A percentile compares a stretch with the other conserved stretches of the same genome.
Conservation (phyloP, 441 rosid species). For the Gossypium lobatum region DNA sequence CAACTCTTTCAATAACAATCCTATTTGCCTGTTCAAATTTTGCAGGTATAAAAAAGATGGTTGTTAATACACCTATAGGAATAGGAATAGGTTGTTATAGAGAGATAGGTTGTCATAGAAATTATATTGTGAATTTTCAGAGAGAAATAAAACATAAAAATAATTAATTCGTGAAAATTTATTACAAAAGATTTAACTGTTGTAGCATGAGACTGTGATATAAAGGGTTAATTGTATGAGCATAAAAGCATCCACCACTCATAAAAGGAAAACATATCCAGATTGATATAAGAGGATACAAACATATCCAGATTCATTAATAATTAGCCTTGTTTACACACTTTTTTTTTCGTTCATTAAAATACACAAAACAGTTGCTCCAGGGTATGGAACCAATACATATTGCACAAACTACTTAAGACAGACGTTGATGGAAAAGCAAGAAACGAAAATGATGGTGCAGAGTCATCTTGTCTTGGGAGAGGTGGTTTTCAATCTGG, state of each 20-base stretch:
- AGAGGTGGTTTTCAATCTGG: conserved; percentile 49
- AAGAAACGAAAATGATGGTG: neutral
- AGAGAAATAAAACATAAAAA: too few species aligned
- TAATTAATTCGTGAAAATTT: too few species aligned
- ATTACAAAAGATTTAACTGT: too few species aligned
- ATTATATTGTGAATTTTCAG: too few species aligned
- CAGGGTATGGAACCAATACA: neutral
- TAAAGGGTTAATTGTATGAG: neutral
- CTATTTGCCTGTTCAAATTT: too few species aligned
- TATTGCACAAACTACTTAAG: conserved; percentile 6
- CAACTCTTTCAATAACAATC: too few species aligned
- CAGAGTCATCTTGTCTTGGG: conserved; percentile 21
- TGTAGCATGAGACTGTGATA: too few species aligned
- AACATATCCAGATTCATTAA: neutral
- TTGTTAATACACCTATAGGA: too few species aligned
- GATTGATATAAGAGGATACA: neutral
- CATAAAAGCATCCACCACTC: neutral
- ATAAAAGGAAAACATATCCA: neutral
- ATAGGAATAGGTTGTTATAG: too few species aligned
- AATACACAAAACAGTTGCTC: neutral
- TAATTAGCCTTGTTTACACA: neutral
- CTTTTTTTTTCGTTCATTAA: neutral
- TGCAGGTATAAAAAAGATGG: too few species aligned
- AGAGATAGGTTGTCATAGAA: too few species aligned
- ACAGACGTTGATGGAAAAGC: neutral